Base-by-base conservation (phyloP, 176 grass and related monocot species). In the Musa troglodytarum region DNA sequence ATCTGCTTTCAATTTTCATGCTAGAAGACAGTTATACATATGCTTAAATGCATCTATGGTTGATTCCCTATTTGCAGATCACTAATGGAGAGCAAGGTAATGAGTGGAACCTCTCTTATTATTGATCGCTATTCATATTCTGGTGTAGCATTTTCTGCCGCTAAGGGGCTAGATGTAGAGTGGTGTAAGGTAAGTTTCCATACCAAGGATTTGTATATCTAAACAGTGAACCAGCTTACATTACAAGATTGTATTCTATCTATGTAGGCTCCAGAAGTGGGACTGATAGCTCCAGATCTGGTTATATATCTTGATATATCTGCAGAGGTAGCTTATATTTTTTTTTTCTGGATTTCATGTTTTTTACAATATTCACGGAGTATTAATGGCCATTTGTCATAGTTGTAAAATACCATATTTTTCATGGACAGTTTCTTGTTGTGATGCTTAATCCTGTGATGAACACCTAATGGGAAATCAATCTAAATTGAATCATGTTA, bases 291-390 rank as follows among this genome's bases (percentile, higher is more conserved):
- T 77, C 90, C 94, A 65, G 94, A 97, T 85, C 80, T 97, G 77
- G 94, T 93, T 50, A 54, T 97, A 80, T 97, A 85, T 83, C 80
- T 97, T 71, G 90, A 98, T 84, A 82, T 98, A 76, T 86, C 89
- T 49, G 88, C 95, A 80, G 88, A 98, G 95, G 90, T 98, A 89
- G n/a, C 26, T 10, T 74, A 21, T 83, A 53, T 17, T 17, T 71
- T 52, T 72, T 12, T 53, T 52, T 72, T 12, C 50, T 17, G 63
- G 74, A 52, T 29, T 10, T 19, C 52, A 66, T 74, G 77, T 26
- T 20, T 26, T 53, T n/a, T 20, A 2, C 22, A 50, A 3, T 19
- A 50, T 49, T 70, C 13, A 43, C 5, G 34, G 34, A 43, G 13
- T 57, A 11, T 57, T 11, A 57, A 57, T 57, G 54, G 13, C 2